phyloP scores from a whole-genome alignment of 2,329 filamentous ascomycete species.

The Bisporella sp. region DNA sequence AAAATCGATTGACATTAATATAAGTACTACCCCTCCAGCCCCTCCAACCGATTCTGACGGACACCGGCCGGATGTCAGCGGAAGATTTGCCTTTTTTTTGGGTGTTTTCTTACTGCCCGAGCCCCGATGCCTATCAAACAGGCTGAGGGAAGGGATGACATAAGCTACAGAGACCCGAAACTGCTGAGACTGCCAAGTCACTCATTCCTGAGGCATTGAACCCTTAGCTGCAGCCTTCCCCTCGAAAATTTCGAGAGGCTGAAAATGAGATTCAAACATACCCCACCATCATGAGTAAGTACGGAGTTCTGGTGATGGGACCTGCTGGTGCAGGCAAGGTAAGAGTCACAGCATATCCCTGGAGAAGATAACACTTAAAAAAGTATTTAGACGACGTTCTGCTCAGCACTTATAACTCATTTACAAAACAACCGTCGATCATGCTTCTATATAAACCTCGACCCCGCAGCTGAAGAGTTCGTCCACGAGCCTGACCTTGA shows the following conservation, averaged over 20 bases:
- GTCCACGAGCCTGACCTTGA: slow-evolving; percentile 88
- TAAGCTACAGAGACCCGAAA: too few species aligned
- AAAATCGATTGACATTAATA: too few species aligned
- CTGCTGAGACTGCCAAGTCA: too few species aligned
- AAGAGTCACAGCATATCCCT: slow-evolving; percentile 18
- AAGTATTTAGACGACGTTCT: slow-evolving; percentile 72
- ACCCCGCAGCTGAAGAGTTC: slow-evolving; percentile 91
- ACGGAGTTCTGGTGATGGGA: slow-evolving; percentile 91
- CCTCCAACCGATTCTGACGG: too few species aligned
- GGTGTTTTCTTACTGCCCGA: too few species aligned
- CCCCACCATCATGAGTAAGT: slow-evolving; percentile 71
- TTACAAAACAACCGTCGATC: slow-evolving; percentile 86
- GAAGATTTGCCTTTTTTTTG: too few species aligned
- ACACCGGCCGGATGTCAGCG: too few species aligned
- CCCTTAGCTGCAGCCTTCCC: background rate
- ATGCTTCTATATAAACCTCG: slow-evolving; percentile 96
- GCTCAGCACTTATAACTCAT: slow-evolving; percentile 86
- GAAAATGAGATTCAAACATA: background rate
- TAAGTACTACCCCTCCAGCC: too few species aligned
- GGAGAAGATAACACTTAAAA: background rate
- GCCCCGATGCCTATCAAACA: too few species aligned
- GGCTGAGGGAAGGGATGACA: too few species aligned
- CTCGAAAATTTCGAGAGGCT: background rate
- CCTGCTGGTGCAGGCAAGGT: slow-evolving; percentile 92
- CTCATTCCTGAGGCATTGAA: too few species aligned